Base-by-base conservation (phyloP, 305 asterid species). In the Striga hermonthica region DNA sequence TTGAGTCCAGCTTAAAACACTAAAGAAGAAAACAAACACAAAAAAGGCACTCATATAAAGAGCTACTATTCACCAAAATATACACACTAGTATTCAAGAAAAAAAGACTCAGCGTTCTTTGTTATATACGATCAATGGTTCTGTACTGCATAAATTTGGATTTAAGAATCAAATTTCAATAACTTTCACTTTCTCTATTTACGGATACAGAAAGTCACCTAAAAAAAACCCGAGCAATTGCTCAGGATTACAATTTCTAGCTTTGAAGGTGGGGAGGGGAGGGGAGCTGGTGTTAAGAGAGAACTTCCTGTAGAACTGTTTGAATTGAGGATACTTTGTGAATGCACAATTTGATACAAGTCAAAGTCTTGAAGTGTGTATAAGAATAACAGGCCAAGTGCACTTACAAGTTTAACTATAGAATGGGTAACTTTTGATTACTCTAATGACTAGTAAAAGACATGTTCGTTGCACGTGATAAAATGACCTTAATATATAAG, bases 1-100 rank as follows among this genome's bases (percentile, higher is more conserved):
- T 73, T 68, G 64, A 65, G 55, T 7, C 58, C 40, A 64, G 57
- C 31, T 53, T 13, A 73, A 48, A 41, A 34, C 35, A 15, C 16
- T 1, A 50, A 50, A 50, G 1, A 49, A n/a, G 7, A 0, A 15
- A 50, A 41, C 10, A 41, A 41, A 7, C 52, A 60, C 55, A 35
- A 71, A 60, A 14, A 6, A 0, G 40, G 40, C 37, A 39, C 65
- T 14, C 16, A 9, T 28, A 39, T 9, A 68, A 59, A 59, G 7
- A 7, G 11, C 48, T 31, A 44, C 22, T 35, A 16, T n/a, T 45
- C 41, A 15, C 31, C 40, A n/a, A 44, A 12, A 22, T 56, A 44
- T 5, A 43, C 34, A 54, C 31, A 12, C 57, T 58, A 39, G 48
- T 43, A 62, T 56, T 15, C 22, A 38, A 15, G 43, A 8, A 47